Percentiles rank a stretch among this genome's conserved stretches.
phyloP scores from a whole-genome alignment of 2,329 filamentous ascomycete species.

The Calonectria ilicicola region DNA sequence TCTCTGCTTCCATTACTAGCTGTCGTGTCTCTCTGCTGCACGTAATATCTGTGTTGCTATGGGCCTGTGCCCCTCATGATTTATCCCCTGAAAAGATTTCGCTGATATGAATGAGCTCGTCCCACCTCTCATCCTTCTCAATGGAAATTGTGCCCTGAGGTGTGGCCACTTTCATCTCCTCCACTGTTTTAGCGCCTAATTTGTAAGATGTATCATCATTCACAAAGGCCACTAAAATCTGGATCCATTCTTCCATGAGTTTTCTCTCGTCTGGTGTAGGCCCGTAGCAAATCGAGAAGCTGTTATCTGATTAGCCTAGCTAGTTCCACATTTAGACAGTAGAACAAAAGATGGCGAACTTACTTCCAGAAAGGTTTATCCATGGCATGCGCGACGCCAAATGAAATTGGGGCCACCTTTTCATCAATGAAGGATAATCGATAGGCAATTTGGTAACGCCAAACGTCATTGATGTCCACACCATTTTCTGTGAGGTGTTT shows the following conservation, averaged over 20 bases:
- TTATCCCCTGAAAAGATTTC: slow-evolving; percentile 7
- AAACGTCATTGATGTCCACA: slow-evolving; percentile 48
- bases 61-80: background rate
- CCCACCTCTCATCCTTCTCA: slow-evolving; percentile 50
- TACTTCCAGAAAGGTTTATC: slow-evolving; percentile 58
- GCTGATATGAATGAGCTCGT: slow-evolving; percentile 39
- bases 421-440: slow-evolving; percentile 56
- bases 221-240: slow-evolving; percentile 52
- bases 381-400: slow-evolving; percentile 54
- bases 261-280: slow-evolving; percentile 48
- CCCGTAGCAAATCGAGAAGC: slow-evolving; percentile 54
- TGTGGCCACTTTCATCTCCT: slow-evolving; percentile 52
- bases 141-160: slow-evolving; percentile 47
- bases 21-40: too few species aligned
- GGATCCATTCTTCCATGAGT: slow-evolving; percentile 54
- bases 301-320: background rate
- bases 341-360: slow-evolving; percentile 21
- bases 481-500: slow-evolving; percentile 47
- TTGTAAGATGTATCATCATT: slow-evolving; percentile 43
- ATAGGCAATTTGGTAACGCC: slow-evolving; percentile 57
- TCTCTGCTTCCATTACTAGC: too few species aligned
- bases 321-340: background rate
- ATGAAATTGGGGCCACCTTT: slow-evolving; percentile 49
- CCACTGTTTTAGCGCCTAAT: slow-evolving; percentile 48
- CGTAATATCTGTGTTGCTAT: too few species aligned